phyloP scores from a whole-genome alignment of 2,329 filamentous ascomycete species.

The Pyricularia sp. region DNA sequence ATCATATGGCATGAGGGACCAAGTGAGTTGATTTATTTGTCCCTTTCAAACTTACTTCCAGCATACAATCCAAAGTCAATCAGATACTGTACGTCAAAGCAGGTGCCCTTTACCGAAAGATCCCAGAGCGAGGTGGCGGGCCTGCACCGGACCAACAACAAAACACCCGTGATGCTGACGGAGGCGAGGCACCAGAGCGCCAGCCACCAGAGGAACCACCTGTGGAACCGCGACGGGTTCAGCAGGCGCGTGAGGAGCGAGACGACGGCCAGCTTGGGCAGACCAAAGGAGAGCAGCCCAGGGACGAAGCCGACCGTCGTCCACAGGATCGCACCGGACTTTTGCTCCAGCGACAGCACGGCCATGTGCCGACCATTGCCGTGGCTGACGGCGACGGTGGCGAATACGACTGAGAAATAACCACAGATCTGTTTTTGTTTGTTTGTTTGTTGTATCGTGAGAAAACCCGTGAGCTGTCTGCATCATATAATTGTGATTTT shows the following conservation, averaged over 20 bases:
- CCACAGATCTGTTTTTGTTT: conserved; percentile 15
- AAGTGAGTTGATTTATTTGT: no score
- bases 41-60: conserved; percentile 20
- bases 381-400: neutral
- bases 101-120: neutral
- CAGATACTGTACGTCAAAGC: neutral
- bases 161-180: conserved; percentile 21
- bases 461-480: no score
- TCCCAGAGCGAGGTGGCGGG: conserved; percentile 25
- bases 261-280: conserved; percentile 32
- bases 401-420: conserved; percentile 22
- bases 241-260: conserved; percentile 26
- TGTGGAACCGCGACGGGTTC: conserved; percentile 24
- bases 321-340: conserved; percentile 15
- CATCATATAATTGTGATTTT: no score
- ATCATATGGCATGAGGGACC: no score
- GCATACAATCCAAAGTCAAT: conserved; percentile 19
- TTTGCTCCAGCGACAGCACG: neutral
- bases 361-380: conserved; percentile 2
- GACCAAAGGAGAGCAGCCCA: conserved; percentile 26
- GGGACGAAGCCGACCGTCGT: conserved; percentile 26
- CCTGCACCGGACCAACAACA: conserved; percentile 32
- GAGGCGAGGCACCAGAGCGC: conserved; percentile 9
- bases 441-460: neutral
- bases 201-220: conserved; percentile 26